Conservation (phyloP, 2,329 filamentous ascomycete genomes). For the Sclerotinia sclerotiorum region DNA sequence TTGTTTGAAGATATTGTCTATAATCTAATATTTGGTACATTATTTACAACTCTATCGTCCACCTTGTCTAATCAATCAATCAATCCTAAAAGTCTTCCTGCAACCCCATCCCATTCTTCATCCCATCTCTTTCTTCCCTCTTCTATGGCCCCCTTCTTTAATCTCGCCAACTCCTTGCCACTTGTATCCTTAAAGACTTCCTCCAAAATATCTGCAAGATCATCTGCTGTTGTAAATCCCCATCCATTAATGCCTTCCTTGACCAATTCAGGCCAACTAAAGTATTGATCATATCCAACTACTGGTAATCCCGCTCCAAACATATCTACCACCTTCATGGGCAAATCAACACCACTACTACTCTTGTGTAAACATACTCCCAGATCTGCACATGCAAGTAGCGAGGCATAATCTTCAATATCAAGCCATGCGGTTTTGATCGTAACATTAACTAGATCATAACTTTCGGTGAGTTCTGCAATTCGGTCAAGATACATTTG, state of each 20-base stretch:
- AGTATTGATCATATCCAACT: slow-evolving; percentile 79
- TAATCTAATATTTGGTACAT: not conserved
- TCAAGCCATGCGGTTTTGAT: slow-evolving; percentile 84
- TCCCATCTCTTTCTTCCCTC: slow-evolving; percentile 84
- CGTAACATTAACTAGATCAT: slow-evolving; percentile 64
- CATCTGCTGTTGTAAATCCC: slow-evolving; percentile 72
- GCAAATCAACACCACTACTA: slow-evolving; percentile 89
- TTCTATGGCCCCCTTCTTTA: slow-evolving; percentile 68
- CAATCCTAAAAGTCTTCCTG: slow-evolving; percentile 65
- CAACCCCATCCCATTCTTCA: slow-evolving; percentile 86
- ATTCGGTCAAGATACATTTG: slow-evolving; percentile 71
- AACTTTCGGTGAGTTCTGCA: slow-evolving; percentile 54
- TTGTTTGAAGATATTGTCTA: not conserved
- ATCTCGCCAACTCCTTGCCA: slow-evolving; percentile 53
- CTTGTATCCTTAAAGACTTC: slow-evolving; percentile 60
- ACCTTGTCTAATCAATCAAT: not conserved
- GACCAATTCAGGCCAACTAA: slow-evolving; percentile 89
- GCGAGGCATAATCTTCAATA: slow-evolving; percentile 76
- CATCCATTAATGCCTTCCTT: slow-evolving; percentile 81
- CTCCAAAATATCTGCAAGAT: slow-evolving; percentile 62
- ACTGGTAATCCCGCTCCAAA: slow-evolving; percentile 93
- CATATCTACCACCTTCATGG: slow-evolving; percentile 99
- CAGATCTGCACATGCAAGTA: slow-evolving; percentile 83
- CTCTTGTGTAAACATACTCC: slow-evolving; percentile 92
- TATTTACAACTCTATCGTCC: not conserved